A percentile compares a stretch with the other conserved stretches of the same genome.
These are phyloP conservation scores for Raphanus raphanistrum DNA, from an alignment of 345 rosid species.

Conservation along the genomic window DNA sequence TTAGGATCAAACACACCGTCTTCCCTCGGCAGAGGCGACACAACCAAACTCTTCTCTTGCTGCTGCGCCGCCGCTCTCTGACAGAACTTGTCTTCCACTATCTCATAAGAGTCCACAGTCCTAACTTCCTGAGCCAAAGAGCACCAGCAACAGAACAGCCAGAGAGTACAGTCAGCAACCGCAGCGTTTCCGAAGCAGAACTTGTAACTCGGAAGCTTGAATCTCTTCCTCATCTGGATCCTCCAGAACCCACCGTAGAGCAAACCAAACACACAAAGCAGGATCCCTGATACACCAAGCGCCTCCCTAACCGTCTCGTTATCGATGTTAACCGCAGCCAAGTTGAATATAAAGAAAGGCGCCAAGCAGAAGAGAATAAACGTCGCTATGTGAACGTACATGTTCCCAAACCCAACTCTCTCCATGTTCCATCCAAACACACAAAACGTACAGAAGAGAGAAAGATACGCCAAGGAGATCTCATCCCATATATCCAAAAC, in stretches of 20 bases:
- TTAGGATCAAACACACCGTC: slow-evolving; percentile 38
- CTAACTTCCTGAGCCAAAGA: slow-evolving; percentile 91
- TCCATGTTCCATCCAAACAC: slow-evolving; percentile 99
- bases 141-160: slow-evolving; percentile 95
- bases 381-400: slow-evolving; percentile 91
- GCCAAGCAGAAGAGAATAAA: slow-evolving; percentile 84
- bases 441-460: slow-evolving; percentile 79
- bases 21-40: slow-evolving; percentile 58
- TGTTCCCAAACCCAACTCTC: slow-evolving; percentile 92
- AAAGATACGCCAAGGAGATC: slow-evolving; percentile 78
- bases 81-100: slow-evolving; percentile 61
- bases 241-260: slow-evolving; percentile 98
- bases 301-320: slow-evolving; percentile 62
- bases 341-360: slow-evolving; percentile 87
- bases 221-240: slow-evolving; percentile 87
- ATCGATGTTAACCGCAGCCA: slow-evolving; percentile 82
- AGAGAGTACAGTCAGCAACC: slow-evolving; percentile 64
- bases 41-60: slow-evolving; percentile 31
- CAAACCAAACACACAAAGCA: slow-evolving; percentile 79
- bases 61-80: slow-evolving; percentile 4
- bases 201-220: slow-evolving; percentile 66
- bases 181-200: slow-evolving; percentile 66
- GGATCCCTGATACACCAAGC: slow-evolving; percentile 62
- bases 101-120: slow-evolving; percentile 69
- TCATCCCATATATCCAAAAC: slow-evolving; percentile 36